Percentiles rank a stretch among this genome's conserved stretches.
Evolutionary conservation across 805 yeast species (phyloP).

Genomic region (Candida maris): DNA sequence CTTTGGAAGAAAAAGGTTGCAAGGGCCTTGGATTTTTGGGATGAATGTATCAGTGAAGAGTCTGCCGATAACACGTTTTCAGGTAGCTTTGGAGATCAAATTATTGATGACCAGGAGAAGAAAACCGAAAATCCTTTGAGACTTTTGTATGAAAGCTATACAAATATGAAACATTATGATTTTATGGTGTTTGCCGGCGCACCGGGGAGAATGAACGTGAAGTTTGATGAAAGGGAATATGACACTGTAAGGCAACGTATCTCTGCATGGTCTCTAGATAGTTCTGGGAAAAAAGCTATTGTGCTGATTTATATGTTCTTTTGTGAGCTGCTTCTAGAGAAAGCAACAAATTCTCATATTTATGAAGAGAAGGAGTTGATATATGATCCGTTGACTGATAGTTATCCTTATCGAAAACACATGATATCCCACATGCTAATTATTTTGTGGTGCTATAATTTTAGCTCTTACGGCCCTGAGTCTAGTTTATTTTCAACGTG

Average conservation of each 20-base stretch:
- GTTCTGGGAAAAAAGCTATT: conserved; percentile 42
- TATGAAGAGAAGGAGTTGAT: conserved; percentile 21
- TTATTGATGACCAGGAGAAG: conserved; percentile 45
- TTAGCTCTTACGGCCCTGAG: conserved; percentile 46
- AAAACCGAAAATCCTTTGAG: conserved; percentile 64
- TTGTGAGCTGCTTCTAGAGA: conserved; percentile 10
- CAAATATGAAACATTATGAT: conserved; percentile 56
- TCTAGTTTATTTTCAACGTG: conserved; percentile 24
- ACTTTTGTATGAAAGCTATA: conserved; percentile 22
- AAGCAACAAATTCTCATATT: conserved; percentile 10
- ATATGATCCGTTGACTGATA: conserved; percentile 32
- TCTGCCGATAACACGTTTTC: neutral
- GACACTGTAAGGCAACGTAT: conserved; percentile 43
- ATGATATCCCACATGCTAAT: conserved; percentile 33
- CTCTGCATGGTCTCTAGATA: conserved; percentile 41
- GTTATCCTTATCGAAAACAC: conserved; percentile 28
- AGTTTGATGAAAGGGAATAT: conserved; percentile 47
- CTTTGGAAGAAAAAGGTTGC: conserved; percentile 63
- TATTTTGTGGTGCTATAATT: conserved; percentile 46
- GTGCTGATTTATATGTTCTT: conserved; percentile 50
- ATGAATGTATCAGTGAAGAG: neutral
- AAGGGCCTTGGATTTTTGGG: conserved; percentile 59
- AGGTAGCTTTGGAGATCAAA: no score
- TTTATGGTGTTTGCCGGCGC: conserved; percentile 72
- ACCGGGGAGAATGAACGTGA: conserved; percentile 64